Evolutionary conservation across 805 yeast genomes (phyloP).

Genomic region (Kodamaea leandrae): DNA sequence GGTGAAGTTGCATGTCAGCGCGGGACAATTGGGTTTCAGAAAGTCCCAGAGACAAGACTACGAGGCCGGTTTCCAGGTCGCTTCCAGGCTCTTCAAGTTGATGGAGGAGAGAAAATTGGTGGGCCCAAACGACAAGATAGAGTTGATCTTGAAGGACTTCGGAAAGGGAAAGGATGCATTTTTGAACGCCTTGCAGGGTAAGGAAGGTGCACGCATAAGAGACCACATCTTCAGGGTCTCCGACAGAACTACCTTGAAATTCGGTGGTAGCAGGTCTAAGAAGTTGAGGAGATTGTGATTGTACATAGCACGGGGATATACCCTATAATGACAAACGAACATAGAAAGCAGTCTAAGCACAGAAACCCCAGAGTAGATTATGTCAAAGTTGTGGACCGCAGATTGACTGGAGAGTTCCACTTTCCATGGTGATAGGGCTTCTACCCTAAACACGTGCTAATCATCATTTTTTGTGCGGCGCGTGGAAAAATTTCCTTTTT

Average conservation of each 20-base stretch:
- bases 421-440: no score
- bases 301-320: conserved; percentile 2
- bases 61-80: conserved; percentile 88
- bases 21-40: conserved; percentile 87
- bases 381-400: no score
- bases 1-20: conserved; percentile 61
- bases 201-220: conserved; percentile 75
- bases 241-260: conserved; percentile 79
- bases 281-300: conserved; percentile 57
- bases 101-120: conserved; percentile 62
- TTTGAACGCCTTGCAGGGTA: conserved; percentile 77
- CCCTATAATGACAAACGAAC: conserved; percentile 1
- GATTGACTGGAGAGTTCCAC: no score
- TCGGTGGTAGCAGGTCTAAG: conserved; percentile 91
- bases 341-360: no score
- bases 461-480: conserved; percentile 2
- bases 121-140: conserved; percentile 57
- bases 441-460: conserved; percentile 2
- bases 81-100: conserved; percentile 65
- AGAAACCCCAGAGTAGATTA: no score
- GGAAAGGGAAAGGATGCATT: conserved; percentile 92
- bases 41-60: conserved; percentile 88
- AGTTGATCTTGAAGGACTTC: conserved; percentile 73
- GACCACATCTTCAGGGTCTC: conserved; percentile 65
- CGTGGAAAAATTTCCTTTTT: neutral